Percentiles rank a stretch among this genome's conserved stretches.
These are phyloP conservation scores for Golubevia sp. DNA, from an alignment of 1,284 basidiomycete species.

Conservation along the genomic window DNA sequence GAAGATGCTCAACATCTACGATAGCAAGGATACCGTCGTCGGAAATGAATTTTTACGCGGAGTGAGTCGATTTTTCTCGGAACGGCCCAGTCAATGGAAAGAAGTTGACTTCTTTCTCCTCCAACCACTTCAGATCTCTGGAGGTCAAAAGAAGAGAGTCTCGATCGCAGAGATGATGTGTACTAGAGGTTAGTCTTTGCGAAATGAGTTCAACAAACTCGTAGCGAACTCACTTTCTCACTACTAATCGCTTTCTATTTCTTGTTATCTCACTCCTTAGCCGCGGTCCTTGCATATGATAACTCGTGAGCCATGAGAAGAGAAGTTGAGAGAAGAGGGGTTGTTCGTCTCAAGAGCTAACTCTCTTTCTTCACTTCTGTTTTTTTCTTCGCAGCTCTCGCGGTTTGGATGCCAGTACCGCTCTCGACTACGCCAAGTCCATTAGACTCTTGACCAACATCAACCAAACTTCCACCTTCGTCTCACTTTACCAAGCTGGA, in stretches of 20 bases:
- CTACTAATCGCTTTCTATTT: too few species aligned
- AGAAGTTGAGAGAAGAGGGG: too few species aligned
- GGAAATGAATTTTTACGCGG: constrained; percentile 68
- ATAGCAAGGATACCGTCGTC: constrained; percentile 67
- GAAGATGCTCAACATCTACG: constrained; percentile 69
- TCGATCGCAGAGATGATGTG: constrained; percentile 69
- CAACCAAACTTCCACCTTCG: constrained; percentile 57
- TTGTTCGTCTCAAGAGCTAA: too few species aligned
- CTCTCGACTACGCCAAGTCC: constrained; percentile 68
- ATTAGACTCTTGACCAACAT: constrained; percentile 68
- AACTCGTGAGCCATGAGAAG: too few species aligned
- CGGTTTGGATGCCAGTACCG: constrained; percentile 73
- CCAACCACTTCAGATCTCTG: constrained; percentile 17
- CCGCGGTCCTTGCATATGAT: constrained; percentile 42
- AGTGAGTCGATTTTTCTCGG: too few species aligned
- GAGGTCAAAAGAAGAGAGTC: constrained; percentile 68
- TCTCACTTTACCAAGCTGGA: constrained; percentile 68
- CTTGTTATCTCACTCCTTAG: too few species aligned
- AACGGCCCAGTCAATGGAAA: too few species aligned
- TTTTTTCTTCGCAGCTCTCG: constrained; percentile 66
- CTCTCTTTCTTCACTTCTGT: too few species aligned
- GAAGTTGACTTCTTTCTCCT: neutral
- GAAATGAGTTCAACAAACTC: too few species aligned
- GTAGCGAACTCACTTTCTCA: too few species aligned
- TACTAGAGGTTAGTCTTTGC: too few species aligned